phyloP scores from a whole-genome alignment of 805 yeast species.

The Tetrapisispora arboricola region DNA sequence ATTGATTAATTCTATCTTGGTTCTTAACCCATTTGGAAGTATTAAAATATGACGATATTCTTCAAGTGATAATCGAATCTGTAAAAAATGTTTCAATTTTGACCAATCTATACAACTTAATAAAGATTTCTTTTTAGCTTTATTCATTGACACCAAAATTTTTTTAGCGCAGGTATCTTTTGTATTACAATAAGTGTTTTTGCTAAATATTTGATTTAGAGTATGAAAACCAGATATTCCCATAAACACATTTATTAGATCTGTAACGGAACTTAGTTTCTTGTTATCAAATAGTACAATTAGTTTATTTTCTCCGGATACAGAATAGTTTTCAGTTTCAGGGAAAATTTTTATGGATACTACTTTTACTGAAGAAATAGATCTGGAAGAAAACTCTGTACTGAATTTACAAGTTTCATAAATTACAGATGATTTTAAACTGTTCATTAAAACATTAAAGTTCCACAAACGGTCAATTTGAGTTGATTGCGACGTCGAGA shows the following conservation, averaged over 20 bases:
- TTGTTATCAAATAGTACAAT: constrained; percentile 19
- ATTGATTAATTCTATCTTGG: constrained; percentile 37
- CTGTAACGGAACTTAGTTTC: constrained; percentile 27
- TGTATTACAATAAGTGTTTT: constrained; percentile 16
- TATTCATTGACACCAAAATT: constrained; percentile 15
- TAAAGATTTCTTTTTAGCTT: constrained; percentile 11
- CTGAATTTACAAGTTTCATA: constrained; percentile 27
- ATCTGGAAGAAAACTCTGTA: constrained; percentile 14
- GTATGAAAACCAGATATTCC: constrained; percentile 37
- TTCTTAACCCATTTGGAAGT: constrained; percentile 40
- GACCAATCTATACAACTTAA: constrained; percentile 12
- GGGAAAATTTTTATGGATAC: constrained; percentile 20
- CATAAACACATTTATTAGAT: constrained; percentile 37
- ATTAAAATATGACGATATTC: constrained; percentile 23
- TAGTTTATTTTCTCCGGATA: constrained; percentile 16
- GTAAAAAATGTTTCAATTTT: constrained; percentile 16
- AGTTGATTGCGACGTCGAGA: constrained; percentile 25
- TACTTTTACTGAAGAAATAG: constrained; percentile 26
- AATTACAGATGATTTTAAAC: constrained; percentile 21
- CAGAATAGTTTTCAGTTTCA: constrained; percentile 14
- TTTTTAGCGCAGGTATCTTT: constrained; percentile 22
- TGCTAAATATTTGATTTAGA: constrained; percentile 33
- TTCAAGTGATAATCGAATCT: constrained; percentile 16
- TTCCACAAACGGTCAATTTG: constrained; percentile 27
- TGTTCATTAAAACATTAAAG: constrained; percentile 14